Conservation (phyloP, 495 filamentous ascomycete species). For the Penicillium bialowiezense region DNA sequence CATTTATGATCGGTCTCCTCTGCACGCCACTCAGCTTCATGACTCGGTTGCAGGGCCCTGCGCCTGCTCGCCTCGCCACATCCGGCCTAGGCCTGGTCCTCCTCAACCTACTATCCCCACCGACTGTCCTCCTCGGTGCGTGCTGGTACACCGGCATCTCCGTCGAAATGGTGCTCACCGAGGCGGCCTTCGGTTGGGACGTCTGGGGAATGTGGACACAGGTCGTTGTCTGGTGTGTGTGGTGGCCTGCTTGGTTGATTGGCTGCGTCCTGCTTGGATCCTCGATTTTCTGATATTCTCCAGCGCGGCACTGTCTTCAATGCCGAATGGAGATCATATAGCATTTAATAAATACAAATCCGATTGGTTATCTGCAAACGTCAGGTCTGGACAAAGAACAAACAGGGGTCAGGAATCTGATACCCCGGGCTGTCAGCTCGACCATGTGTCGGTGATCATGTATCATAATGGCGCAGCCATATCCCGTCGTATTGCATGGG, state of each 20-base stretch:
- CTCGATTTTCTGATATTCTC: constrained; percentile 33
- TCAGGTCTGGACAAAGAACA: not conserved
- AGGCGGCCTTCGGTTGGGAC: constrained; percentile 86
- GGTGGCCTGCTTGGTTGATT: constrained; percentile 95
- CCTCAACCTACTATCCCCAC: constrained; percentile 62
- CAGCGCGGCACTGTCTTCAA: not conserved
- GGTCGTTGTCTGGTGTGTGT: constrained; percentile 93
- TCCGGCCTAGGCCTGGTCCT: constrained; percentile 32
- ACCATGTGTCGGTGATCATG: not conserved
- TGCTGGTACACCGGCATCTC: constrained; percentile 49
- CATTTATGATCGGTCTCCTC: constrained; percentile 79
- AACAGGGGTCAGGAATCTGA: not conserved
- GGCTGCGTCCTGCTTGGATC: constrained; percentile 52
- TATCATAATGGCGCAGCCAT: not conserved
- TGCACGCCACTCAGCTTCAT: constrained; percentile 74
- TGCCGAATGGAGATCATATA: not conserved
- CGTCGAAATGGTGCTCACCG: constrained; percentile 58
- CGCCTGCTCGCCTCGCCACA: constrained; percentile 20
- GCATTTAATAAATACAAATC: not conserved
- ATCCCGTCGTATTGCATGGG: not conserved
- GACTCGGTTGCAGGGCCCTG: constrained; percentile 40
- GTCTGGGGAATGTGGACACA: constrained; percentile 88
- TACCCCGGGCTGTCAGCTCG: not conserved
- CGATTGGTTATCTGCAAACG: not conserved
- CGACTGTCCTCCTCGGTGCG: constrained; percentile 55